Evolutionary conservation across 2,329 filamentous ascomycete genomes (phyloP), one percentile per base, ranked within the genome.

Genomic region (Aureobasidium sp.): DNA sequence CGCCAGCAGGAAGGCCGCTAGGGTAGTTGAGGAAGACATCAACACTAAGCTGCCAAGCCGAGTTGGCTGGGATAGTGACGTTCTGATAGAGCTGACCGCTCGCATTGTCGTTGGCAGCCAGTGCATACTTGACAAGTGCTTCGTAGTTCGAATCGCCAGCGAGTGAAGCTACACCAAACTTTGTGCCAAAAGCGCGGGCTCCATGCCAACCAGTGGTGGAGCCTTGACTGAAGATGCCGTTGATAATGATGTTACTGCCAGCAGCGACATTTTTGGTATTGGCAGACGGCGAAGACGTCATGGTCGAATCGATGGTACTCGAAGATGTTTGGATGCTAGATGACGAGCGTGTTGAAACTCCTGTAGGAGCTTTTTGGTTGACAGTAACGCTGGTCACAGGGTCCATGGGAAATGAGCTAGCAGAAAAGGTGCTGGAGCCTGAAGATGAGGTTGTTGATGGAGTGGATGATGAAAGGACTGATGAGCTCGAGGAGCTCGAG

Each of bases 21-120:
- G 60, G 60, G 60, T 64, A 64, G 50, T 55, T 55, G 29, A 64
- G 38, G 16, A 20, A 64, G 38, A 64, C 60, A 47, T 64, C n/a
- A 18, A 42, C 48, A 23, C 3, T 27, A 15, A 64, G 50, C 23
- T 64, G 60, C 48, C 50, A 64, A 40, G 48, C 27, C 15, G 45
- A 50, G 36, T 50, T 50, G n/a, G 60, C 60, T n/a, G 60, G 60
- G 10, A 64, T 64, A 31, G 38, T 64, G 29, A 64, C 60, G 8
- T 55, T 64, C 27, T 64, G 60, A 16, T 54, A 64, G 18, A 64
- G 43, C 18, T 64, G 48, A 40, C 50, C 60, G 16, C 40, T 55
- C 2, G 48, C 60, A 6, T 64, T 64, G 50, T 50, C 60, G 29
- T 64, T 43, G 40, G 40, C 40, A 38, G 20, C 40, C 38, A 64